Evolutionary conservation across 306 rosid species (phyloP).

Genomic region (Gillenia trifoliata): DNA sequence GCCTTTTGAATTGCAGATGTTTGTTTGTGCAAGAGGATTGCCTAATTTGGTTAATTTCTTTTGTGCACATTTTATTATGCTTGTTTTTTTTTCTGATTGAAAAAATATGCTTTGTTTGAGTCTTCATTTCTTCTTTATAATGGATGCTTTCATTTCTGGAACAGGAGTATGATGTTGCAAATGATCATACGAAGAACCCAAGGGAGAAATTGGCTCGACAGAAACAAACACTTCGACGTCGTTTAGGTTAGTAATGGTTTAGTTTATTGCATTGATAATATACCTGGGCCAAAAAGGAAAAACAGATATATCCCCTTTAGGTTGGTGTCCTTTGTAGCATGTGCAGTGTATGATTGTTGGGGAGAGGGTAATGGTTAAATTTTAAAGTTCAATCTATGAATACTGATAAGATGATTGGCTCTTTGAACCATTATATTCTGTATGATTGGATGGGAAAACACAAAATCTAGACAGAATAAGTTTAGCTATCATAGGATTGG

Average conservation of each 20-base stretch:
- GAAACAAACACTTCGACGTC: conserved; percentile 86
- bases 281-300: neutral
- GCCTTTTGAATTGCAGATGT: neutral
- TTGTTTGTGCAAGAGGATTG: neutral
- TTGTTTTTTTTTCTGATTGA: neutral
- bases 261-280: neutral
- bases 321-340: no score
- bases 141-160: conserved; percentile 10
- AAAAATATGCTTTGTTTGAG: neutral
- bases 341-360: neutral
- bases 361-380: neutral
- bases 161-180: conserved; percentile 85
- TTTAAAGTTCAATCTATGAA: neutral
- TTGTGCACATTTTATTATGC: neutral
- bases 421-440: neutral
- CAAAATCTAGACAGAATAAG: neutral
- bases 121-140: neutral
- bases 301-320: neutral
- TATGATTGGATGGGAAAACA: neutral
- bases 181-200: conserved; percentile 67
- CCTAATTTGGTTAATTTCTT: neutral
- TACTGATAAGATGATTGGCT: neutral
- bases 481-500: neutral
- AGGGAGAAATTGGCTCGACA: conserved; percentile 93
- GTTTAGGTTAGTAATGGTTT: conserved; percentile 52